phyloP scores from a whole-genome alignment of 495 filamentous ascomycete genomes.

The Annulohypoxylon bovei region DNA sequence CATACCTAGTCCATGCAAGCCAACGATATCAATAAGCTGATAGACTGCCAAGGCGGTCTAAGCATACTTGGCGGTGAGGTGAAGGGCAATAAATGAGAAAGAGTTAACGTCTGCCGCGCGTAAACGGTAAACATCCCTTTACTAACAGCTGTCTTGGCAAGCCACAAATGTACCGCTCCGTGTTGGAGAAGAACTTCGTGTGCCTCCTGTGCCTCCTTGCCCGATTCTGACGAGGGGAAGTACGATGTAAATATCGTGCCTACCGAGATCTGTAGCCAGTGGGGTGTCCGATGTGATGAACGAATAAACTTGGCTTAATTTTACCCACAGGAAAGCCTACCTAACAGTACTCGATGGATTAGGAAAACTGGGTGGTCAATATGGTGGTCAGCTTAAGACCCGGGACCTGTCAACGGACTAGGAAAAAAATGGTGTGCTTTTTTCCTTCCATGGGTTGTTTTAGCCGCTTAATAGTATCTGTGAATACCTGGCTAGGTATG shows the following conservation, averaged over 20 bases:
- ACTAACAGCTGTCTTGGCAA: not conserved
- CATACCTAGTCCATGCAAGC: not conserved
- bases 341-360: too few species aligned
- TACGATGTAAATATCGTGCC: not conserved
- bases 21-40: not conserved
- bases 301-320: not conserved
- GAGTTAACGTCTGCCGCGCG: not conserved
- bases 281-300: not conserved
- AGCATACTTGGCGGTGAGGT: slow-evolving; percentile 6
- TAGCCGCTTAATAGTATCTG: not conserved
- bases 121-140: not conserved
- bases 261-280: not conserved
- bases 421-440: not conserved
- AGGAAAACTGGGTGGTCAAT: not conserved
- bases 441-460: not conserved
- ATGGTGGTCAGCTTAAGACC: not conserved
- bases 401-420: not conserved
- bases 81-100: not conserved
- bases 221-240: not conserved
- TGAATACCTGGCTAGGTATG: too few species aligned
- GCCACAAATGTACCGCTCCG: not conserved
- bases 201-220: not conserved
- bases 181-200: not conserved
- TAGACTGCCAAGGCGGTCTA: slow-evolving; percentile 6
- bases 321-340: not conserved